Evolutionary conservation across 768 basidiomycete genomes (phyloP).

Genomic region (Suillus occidentalis): DNA sequence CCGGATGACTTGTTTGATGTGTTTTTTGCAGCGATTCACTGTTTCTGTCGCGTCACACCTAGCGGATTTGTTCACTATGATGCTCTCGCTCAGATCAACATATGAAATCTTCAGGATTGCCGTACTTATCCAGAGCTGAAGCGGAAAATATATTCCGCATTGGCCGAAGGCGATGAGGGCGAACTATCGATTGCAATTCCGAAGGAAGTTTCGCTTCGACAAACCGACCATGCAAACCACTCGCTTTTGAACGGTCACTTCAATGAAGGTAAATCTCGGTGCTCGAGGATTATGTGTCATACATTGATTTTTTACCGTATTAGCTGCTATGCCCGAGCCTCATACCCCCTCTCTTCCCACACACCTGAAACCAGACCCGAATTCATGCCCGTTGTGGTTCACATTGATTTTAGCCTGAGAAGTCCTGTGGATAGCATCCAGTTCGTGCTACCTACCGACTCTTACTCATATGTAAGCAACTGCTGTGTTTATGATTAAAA

Average conservation of each 20-base stretch:
- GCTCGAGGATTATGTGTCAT: neutral
- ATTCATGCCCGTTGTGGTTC: slow-evolving; percentile 73
- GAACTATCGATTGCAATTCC: slow-evolving; percentile 91
- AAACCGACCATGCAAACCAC: slow-evolving; percentile 47
- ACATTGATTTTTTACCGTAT: slow-evolving; percentile 13
- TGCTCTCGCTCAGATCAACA: slow-evolving; percentile 63
- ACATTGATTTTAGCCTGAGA: slow-evolving; percentile 77
- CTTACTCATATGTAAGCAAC: slow-evolving; percentile 78
- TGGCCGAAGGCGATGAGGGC: slow-evolving; percentile 91
- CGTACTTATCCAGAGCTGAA: slow-evolving; percentile 92
- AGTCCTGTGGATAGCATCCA: slow-evolving; percentile 84
- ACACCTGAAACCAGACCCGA: slow-evolving; percentile 49
- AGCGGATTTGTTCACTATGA: slow-evolving; percentile 78
- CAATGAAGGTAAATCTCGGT: slow-evolving; percentile 53
- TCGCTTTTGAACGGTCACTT: slow-evolving; percentile 39
- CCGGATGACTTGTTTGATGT: no score
- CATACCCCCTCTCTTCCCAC: slow-evolving; percentile 52
- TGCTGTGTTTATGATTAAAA: slow-evolving; percentile 8
- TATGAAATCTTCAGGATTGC: slow-evolving; percentile 72
- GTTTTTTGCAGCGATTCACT: no score
- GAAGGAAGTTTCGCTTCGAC: slow-evolving; percentile 64
- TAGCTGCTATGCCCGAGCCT: slow-evolving; percentile 80
- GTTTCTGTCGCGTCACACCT: no score
- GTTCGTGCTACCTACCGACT: slow-evolving; percentile 77
- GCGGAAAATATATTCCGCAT: slow-evolving; percentile 85